Percentiles rank a stretch among this genome's conserved stretches.
Evolutionary conservation across 805 yeast species (phyloP).

Genomic region (Monosporozyma unispora): DNA sequence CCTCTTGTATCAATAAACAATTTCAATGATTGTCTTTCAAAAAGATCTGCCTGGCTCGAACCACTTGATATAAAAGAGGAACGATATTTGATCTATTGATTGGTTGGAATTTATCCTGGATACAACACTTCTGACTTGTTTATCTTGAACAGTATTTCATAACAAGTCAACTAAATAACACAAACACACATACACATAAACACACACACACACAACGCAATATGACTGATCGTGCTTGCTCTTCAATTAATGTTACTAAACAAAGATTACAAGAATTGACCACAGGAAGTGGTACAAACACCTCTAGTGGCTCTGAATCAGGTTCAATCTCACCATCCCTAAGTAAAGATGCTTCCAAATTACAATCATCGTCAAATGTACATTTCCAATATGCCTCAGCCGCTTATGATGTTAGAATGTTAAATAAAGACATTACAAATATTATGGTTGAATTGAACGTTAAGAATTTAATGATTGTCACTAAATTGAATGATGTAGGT

Average conservation of each 20-base stretch:
- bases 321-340: not conserved
- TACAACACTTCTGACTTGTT: too few species aligned
- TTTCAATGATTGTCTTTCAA: not conserved
- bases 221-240: not conserved
- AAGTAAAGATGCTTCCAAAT: not conserved
- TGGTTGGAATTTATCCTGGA: too few species aligned
- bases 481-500: conserved; percentile 83
- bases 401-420: conserved; percentile 69
- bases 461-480: conserved; percentile 66
- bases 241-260: not conserved
- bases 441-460: conserved; percentile 67
- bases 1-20: too few species aligned
- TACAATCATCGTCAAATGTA: conserved; percentile 1
- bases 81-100: too few species aligned
- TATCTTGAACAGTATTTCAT: too few species aligned
- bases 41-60: not conserved
- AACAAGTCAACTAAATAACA: too few species aligned
- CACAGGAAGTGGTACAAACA: not conserved
- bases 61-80: too few species aligned
- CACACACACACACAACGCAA: not conserved
- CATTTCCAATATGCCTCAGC: conserved; percentile 74
- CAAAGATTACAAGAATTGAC: not conserved
- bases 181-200: too few species aligned
- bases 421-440: conserved; percentile 60
- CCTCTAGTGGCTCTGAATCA: not conserved